Conservation (phyloP, 1,139 yeast genomes). For the Nakaseomyces nivariensis region DNA sequence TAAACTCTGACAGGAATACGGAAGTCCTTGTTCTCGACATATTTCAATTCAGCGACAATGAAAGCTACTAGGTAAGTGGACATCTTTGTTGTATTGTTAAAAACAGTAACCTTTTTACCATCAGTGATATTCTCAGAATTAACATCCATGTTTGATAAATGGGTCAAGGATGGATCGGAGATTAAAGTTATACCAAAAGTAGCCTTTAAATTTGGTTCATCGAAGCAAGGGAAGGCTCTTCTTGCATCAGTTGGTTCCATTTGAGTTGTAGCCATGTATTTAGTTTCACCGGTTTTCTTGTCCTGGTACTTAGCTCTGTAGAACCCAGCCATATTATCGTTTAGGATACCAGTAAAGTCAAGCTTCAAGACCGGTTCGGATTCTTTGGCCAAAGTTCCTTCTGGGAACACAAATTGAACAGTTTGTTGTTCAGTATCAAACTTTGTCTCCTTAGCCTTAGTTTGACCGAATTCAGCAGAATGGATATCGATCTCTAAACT, state of each 20-base stretch:
- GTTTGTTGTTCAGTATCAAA: constrained; percentile 52
- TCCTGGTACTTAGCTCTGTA: constrained; percentile 68
- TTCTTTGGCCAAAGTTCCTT: constrained; percentile 35
- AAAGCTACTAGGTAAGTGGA: constrained; percentile 76
- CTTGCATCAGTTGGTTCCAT: constrained; percentile 84
- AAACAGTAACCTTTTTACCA: constrained; percentile 46
- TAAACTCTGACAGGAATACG: constrained; percentile 75
- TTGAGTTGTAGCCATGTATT: constrained; percentile 68
- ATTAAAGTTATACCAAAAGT: constrained; percentile 55
- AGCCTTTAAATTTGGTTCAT: constrained; percentile 71
- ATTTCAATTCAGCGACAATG: constrained; percentile 70
- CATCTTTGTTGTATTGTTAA: constrained; percentile 64
- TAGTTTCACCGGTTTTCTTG: constrained; percentile 46
- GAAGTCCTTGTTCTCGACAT: constrained; percentile 55
- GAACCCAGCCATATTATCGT: constrained; percentile 72
- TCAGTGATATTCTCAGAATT: constrained; percentile 35
- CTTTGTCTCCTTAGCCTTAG: constrained; percentile 28
- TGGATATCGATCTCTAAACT: constrained; percentile 54
- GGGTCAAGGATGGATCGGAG: constrained; percentile 48
- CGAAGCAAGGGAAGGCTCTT: constrained; percentile 76
- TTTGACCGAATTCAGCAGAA: constrained; percentile 37
- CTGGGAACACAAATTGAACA: constrained; percentile 47
- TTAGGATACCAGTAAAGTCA: constrained; percentile 59
- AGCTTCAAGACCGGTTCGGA: constrained; percentile 39
- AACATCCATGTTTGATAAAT: constrained; percentile 67